These are phyloP conservation scores for Curvularia verruculosa DNA, from an alignment of 2,329 filamentous ascomycete species.

Conservation along the genomic window DNA sequence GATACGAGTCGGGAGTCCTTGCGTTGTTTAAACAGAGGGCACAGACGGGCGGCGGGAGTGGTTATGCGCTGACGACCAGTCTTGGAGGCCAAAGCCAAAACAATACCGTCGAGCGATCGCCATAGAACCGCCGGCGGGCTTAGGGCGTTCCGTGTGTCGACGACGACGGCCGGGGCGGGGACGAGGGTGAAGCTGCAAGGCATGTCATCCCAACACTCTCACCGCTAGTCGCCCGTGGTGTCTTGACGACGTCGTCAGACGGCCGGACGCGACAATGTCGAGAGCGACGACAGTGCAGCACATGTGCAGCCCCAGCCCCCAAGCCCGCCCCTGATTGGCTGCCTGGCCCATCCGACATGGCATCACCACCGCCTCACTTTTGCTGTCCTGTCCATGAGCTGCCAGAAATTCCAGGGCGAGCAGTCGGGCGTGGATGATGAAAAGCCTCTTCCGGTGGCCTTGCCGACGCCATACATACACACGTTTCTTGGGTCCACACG, in stretches of 20 bases:
- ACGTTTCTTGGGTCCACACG: no score
- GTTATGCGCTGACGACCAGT: constrained; percentile 33
- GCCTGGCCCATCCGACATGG: constrained; percentile 24
- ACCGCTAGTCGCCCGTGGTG: constrained; percentile 36
- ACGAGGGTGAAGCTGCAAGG: constrained; percentile 38
- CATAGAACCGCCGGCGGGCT: constrained; percentile 32
- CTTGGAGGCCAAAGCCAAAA: constrained; percentile 25
- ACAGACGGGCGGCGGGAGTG: constrained; percentile 23
- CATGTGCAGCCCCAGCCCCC: constrained; percentile 26
- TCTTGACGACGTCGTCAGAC: constrained; percentile 28
- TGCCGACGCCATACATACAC: neutral
- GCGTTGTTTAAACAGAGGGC: constrained; percentile 40
- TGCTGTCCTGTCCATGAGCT: neutral
- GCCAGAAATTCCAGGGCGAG: constrained; percentile 34
- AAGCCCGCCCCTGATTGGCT: constrained; percentile 31
- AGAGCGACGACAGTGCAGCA: constrained; percentile 25
- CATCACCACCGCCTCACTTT: constrained; percentile 43
- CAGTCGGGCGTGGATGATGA: constrained; percentile 14
- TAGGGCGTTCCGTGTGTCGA: constrained; percentile 27
- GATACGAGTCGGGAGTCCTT: constrained; percentile 41
- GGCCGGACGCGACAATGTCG: constrained; percentile 21
- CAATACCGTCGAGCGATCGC: constrained; percentile 35
- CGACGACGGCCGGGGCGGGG: constrained; percentile 16
- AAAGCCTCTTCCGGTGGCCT: constrained; percentile 6
- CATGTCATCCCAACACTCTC: constrained; percentile 36